phyloP scores from a whole-genome alignment of 2,329 filamentous ascomycete species.

The Sporothrix variecibatus region DNA sequence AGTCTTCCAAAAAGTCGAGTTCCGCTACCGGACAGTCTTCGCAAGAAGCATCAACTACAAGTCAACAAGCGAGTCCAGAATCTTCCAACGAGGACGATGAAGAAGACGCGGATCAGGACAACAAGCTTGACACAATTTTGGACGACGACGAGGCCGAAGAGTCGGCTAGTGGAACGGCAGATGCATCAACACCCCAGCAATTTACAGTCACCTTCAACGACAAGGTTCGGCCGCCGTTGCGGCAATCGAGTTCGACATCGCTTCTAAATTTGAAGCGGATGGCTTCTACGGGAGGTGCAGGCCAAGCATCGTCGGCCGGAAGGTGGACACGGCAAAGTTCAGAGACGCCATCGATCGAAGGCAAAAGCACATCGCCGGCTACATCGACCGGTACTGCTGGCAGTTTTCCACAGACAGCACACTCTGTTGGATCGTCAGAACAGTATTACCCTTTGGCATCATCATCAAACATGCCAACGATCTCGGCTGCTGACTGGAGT shows the following conservation, averaged over 20 bases:
- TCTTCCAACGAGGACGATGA: constrained; percentile 59
- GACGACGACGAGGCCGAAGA: constrained; percentile 49
- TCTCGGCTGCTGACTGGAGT: constrained; percentile 50
- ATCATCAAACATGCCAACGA: constrained; percentile 30
- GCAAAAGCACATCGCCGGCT: constrained; percentile 56
- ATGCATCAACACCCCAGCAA: constrained; percentile 3
- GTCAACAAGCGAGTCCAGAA: constrained; percentile 51
- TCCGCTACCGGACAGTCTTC: constrained; percentile 34
- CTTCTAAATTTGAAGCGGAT: constrained; percentile 40
- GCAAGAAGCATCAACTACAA: constrained; percentile 42
- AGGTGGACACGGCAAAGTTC: constrained; percentile 46
- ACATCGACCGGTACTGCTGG: constrained; percentile 49
- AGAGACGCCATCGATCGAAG: constrained; percentile 56
- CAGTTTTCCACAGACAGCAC: constrained; percentile 39
- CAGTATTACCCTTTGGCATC: neutral
- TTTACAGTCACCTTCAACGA: constrained; percentile 15
- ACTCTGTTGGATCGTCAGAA: constrained; percentile 32
- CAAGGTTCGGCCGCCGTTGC: constrained; percentile 35
- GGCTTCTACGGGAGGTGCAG: neutral
- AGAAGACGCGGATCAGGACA: constrained; percentile 47
- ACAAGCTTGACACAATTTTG: constrained; percentile 54
- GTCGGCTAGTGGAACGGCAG: constrained; percentile 28
- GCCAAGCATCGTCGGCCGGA: neutral
- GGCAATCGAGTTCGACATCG: constrained; percentile 44
- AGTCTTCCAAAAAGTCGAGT: constrained; percentile 46